These are phyloP conservation scores for Scytalidium lignicola DNA, from an alignment of 2,329 filamentous ascomycete genomes.

Conservation along the genomic window DNA sequence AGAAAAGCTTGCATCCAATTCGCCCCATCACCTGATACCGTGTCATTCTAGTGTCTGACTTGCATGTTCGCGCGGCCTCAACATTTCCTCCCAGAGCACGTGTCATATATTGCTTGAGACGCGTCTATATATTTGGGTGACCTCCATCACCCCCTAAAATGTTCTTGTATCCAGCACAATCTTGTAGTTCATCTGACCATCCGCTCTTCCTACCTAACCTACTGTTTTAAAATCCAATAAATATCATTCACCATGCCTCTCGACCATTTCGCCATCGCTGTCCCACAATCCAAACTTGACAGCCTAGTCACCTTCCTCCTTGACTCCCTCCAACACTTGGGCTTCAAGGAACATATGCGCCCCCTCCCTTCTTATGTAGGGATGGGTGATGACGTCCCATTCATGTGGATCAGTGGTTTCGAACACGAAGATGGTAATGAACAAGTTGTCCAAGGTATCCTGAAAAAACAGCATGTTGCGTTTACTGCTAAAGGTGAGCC, in stretches of 20 bases:
- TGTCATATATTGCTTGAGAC: no score
- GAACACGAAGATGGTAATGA: slow-evolving; percentile 3
- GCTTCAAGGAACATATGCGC: slow-evolving; percentile 11
- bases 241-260: slow-evolving; percentile 8
- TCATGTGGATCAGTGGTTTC: slow-evolving; percentile 8
- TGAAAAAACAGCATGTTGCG: slow-evolving; percentile 10
- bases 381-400: slow-evolving; percentile 9
- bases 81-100: no score
- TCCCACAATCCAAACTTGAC: slow-evolving; percentile 10
- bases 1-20: no score
- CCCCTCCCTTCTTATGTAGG: slow-evolving; percentile 10
- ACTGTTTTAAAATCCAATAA: no score
- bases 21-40: no score
- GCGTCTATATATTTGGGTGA: no score
- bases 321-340: slow-evolving; percentile 6
- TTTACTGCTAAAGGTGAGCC: slow-evolving; percentile 12
- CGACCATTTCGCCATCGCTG: slow-evolving; percentile 8
- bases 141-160: no score
- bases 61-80: no score
- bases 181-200: no score
- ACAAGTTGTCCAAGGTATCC: neutral
- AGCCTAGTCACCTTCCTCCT: slow-evolving; percentile 11
- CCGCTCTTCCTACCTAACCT: no score
- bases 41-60: no score
- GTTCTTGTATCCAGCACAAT: no score